A percentile compares a stretch with the other conserved stretches of the same genome.
Evolutionary conservation across 1,284 basidiomycete genomes (phyloP).

Genomic region (Trametes polyzona): DNA sequence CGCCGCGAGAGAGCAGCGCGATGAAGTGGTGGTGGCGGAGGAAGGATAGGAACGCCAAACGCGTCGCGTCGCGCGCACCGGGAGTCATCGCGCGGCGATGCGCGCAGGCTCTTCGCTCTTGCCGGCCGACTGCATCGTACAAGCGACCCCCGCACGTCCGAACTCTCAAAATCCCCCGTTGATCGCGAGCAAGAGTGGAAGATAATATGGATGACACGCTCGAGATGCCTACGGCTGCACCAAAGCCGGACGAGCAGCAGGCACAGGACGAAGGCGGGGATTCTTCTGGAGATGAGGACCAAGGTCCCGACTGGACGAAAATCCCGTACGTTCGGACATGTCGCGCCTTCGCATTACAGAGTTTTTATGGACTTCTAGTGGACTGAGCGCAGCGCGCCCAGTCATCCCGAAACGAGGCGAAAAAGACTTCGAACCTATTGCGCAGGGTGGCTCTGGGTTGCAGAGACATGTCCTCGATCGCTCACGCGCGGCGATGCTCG

Average conservation of each 20-base stretch:
- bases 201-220: conserved; percentile 39
- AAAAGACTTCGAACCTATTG: conserved; percentile 92
- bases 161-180: too few species aligned
- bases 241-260: conserved; percentile 18
- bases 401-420: conserved; percentile 91
- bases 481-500: conserved; percentile 82
- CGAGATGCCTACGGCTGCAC: conserved; percentile 32
- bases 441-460: conserved; percentile 77
- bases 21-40: neutral
- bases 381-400: conserved; percentile 38
- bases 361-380: neutral
- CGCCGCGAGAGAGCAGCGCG: neutral
- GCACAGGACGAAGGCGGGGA: conserved; percentile 48
- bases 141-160: conserved; percentile 38
- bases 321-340: conserved; percentile 42
- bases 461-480: conserved; percentile 76
- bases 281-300: conserved; percentile 60
- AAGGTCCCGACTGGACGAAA: conserved; percentile 62
- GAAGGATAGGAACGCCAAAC: neutral
- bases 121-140: conserved; percentile 77
- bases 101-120: conserved; percentile 71
- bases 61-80: conserved; percentile 5
- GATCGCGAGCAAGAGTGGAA: neutral
- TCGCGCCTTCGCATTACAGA: neutral
- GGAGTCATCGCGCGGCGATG: conserved; percentile 36